phyloP scores from a whole-genome alignment of 108 stramenopile genomes.

The Pinguiococcus pyrenoidosus region DNA sequence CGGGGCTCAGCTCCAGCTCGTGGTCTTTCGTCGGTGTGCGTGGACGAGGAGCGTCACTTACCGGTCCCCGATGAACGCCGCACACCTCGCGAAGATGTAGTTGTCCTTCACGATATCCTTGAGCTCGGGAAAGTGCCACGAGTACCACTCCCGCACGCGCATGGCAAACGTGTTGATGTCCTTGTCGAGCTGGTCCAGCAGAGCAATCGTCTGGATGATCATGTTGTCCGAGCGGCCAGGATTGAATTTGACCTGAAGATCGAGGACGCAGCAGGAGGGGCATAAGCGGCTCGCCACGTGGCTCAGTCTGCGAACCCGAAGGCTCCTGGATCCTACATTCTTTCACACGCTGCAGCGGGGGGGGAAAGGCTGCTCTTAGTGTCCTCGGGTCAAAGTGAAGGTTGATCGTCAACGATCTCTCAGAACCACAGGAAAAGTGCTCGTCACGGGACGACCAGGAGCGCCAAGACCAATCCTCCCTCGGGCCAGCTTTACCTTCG shows the following conservation, averaged over 20 bases:
- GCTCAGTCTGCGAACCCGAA: no score
- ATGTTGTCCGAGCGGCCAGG: conserved; percentile 95
- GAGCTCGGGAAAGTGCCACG: conserved; percentile 99
- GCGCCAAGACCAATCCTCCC: background rate
- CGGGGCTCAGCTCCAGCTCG: conserved; percentile 27
- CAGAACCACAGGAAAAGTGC: conserved; percentile 17
- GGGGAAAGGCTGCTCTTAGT: background rate
- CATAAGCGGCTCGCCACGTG: background rate
- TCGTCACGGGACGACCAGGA: conserved; percentile 8
- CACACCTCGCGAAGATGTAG: conserved; percentile 47
- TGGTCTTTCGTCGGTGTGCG: background rate
- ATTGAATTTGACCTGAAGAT: conserved; percentile 77
- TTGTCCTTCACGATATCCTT: conserved; percentile 52
- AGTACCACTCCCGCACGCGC: conserved; percentile 98
- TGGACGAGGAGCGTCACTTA: background rate
- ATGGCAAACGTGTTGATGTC: conserved; percentile 99
- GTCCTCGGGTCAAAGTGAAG: conserved; percentile 47
- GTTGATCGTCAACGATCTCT: conserved; percentile 10
- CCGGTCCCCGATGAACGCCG: conserved; percentile 35
- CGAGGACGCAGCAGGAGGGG: background rate
- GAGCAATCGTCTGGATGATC: conserved; percentile 98
- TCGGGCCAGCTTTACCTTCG: conserved; percentile 50
- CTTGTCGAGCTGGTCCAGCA: conserved; percentile 98
- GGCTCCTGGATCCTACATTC: background rate
- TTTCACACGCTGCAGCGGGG: background rate